Evolutionary conservation across 2,329 filamentous ascomycete genomes (phyloP).

Genomic region (Fusarium heterosporum): DNA sequence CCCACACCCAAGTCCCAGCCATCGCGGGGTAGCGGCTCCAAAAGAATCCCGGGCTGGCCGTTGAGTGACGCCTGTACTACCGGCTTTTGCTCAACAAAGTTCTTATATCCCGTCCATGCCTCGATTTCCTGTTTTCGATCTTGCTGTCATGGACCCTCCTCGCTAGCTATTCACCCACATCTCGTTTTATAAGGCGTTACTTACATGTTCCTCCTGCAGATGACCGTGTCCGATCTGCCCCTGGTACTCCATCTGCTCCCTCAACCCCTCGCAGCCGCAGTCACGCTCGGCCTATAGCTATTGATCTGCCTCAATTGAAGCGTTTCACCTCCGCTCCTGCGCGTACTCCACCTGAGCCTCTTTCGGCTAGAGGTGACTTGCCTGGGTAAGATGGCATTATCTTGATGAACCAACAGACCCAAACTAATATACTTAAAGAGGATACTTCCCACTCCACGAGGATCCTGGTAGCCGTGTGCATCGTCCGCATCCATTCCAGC

Average conservation of each 20-base stretch:
- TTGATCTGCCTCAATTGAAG: constrained; percentile 60
- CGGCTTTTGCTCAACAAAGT: constrained; percentile 23
- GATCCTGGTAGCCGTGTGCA: constrained; percentile 61
- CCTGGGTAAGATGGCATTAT: constrained; percentile 61
- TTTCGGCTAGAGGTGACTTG: constrained; percentile 69
- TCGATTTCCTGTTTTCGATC: constrained; percentile 34
- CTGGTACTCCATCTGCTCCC: constrained; percentile 38
- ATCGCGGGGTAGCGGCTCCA: constrained; percentile 45
- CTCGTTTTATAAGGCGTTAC: background rate
- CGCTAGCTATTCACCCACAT: background rate
- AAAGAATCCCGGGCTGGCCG: constrained; percentile 36
- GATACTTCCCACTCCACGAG: constrained; percentile 71
- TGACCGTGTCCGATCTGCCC: constrained; percentile 30
- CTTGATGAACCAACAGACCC: background rate
- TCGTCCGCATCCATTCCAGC: constrained; percentile 64
- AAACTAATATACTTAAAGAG: constrained; percentile 54
- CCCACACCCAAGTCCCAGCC: constrained; percentile 41
- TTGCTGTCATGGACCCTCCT: constrained; percentile 29
- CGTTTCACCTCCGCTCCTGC: constrained; percentile 56
- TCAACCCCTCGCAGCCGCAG: constrained; percentile 39
- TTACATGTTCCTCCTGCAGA: constrained; percentile 33
- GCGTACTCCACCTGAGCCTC: constrained; percentile 60
- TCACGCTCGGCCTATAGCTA: constrained; percentile 64
- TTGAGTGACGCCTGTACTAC: constrained; percentile 38
- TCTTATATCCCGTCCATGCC: constrained; percentile 34